Evolutionary conservation across 1,284 basidiomycete genomes (phyloP).

Genomic region (Retiboletus flavoniger): DNA sequence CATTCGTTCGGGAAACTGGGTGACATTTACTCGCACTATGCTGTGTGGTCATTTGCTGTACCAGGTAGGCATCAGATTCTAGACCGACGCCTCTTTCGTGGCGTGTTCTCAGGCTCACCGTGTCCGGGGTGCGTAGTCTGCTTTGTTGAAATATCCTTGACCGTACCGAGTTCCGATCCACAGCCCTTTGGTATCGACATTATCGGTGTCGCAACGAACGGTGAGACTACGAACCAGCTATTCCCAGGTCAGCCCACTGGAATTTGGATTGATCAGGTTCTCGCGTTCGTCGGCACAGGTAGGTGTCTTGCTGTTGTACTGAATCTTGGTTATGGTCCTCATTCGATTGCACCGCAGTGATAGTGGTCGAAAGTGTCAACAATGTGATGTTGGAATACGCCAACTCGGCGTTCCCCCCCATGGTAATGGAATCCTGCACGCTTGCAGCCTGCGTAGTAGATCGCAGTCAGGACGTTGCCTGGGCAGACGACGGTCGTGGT

Average conservation of each 20-base stretch:
- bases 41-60: constrained; percentile 7
- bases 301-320: constrained; percentile 2
- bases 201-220: constrained; percentile 40
- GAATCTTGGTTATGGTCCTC: not conserved
- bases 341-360: not conserved
- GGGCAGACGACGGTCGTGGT: not conserved
- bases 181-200: constrained; percentile 43
- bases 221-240: constrained; percentile 44
- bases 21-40: not conserved
- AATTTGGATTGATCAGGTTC: constrained; percentile 25
- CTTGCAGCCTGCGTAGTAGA: constrained; percentile 1
- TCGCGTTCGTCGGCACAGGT: constrained; percentile 42
- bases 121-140: constrained; percentile 5
- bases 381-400: constrained; percentile 10
- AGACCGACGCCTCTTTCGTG: not conserved
- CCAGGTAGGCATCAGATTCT: not conserved
- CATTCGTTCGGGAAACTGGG: not conserved
- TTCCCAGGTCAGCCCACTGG: constrained; percentile 39
- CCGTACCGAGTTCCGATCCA: constrained; percentile 46
- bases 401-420: not conserved
- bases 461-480: not conserved
- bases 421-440: constrained; percentile 15
- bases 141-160: constrained; percentile 37
- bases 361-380: constrained; percentile 10
- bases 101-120: constrained; percentile 6